phyloP scores from a whole-genome alignment of 768 basidiomycete species.

The Lentinus brumalis region DNA sequence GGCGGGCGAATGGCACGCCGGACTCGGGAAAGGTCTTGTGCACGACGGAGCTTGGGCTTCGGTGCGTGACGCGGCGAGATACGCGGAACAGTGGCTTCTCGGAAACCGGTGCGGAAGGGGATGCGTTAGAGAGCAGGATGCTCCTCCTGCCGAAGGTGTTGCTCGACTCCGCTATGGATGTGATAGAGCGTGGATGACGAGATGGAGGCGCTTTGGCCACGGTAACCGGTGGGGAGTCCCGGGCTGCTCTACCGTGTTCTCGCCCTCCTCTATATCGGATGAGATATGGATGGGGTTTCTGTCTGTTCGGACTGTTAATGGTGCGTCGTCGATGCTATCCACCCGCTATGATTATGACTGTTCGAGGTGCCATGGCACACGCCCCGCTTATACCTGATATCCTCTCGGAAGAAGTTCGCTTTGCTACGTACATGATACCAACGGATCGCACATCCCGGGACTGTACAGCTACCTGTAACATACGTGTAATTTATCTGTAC shows the following conservation, averaged over 20 bases:
- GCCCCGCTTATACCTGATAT: background rate
- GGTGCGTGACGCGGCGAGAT: constrained; percentile 57
- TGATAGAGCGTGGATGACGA: constrained; percentile 35
- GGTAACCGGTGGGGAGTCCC: background rate
- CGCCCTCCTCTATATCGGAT: too few relatives aligned
- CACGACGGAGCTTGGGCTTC: constrained; percentile 72
- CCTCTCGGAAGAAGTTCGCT: constrained; percentile 4
- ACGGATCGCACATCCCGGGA: constrained; percentile 11
- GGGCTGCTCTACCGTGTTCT: too few relatives aligned
- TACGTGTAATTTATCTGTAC: constrained; percentile 20
- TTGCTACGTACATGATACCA: background rate
- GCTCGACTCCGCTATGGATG: constrained; percentile 65
- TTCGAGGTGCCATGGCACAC: too few relatives aligned
- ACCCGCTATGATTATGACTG: background rate
- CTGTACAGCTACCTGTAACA: constrained; percentile 9
- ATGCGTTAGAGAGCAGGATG: constrained; percentile 55
- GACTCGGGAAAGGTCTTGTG: constrained; percentile 47
- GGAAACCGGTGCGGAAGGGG: constrained; percentile 38
- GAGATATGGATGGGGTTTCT: too few relatives aligned
- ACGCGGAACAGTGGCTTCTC: constrained; percentile 19
- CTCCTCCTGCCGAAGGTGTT: constrained; percentile 77
- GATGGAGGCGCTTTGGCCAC: background rate
- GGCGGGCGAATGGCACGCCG: constrained; percentile 8
- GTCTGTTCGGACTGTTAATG: too few relatives aligned
- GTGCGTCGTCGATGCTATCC: too few relatives aligned